Evolutionary conservation across 73 alveolate genomes (phyloP).

Genomic region (Effrenium voratum): DNA sequence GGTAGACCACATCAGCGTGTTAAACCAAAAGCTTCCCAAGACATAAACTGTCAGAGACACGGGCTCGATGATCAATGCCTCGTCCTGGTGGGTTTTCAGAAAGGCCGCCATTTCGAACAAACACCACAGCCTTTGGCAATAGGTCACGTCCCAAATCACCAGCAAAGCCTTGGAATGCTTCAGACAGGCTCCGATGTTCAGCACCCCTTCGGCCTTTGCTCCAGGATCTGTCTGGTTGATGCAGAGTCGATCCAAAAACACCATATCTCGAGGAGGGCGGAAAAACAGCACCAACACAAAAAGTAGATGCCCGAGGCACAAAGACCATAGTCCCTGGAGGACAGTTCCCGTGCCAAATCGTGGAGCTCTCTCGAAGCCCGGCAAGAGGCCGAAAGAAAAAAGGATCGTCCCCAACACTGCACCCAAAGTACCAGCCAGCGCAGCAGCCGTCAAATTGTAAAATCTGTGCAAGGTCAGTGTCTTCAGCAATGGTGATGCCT

Average conservation of each 20-base stretch:
- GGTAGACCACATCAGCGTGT: background rate
- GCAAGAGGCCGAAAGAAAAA: background rate
- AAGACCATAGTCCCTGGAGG: background rate
- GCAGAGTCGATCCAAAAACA: background rate
- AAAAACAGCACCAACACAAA: too few species aligned
- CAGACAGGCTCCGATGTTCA: conserved; percentile 21
- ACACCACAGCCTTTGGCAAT: conserved; percentile 1
- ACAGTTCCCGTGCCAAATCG: background rate
- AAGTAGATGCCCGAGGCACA: background rate
- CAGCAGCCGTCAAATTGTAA: background rate
- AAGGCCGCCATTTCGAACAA: conserved; percentile 4
- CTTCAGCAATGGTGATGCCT: background rate
- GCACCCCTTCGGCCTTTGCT: background rate
- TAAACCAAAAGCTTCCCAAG: too few species aligned
- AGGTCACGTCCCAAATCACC: conserved; percentile 2
- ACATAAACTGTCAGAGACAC: background rate
- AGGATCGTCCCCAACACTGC: background rate
- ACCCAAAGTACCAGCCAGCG: background rate
- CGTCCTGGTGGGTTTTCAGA: background rate
- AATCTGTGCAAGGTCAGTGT: background rate
- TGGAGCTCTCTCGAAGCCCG: background rate
- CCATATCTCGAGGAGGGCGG: too few species aligned
- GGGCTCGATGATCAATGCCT: background rate
- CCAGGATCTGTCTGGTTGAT: background rate
- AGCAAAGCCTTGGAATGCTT: background rate